These are phyloP conservation scores for Soucietia sequanensis DNA, from an alignment of 805 yeast genomes.

Conservation along the genomic window DNA sequence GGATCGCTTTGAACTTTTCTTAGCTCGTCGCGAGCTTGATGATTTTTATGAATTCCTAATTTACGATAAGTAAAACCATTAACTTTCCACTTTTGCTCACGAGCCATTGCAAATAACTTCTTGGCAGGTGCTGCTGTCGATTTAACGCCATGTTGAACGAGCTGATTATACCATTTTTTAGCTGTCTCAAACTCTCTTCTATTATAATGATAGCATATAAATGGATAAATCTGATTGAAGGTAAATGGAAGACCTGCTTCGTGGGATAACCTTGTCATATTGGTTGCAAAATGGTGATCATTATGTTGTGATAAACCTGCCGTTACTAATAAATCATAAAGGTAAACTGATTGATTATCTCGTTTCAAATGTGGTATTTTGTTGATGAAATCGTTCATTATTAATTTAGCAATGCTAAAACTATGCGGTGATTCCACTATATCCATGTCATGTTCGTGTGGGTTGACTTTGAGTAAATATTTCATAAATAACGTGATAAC, in stretches of 20 bases:
- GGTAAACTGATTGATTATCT: slow-evolving; percentile 16
- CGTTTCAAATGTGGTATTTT: slow-evolving; percentile 10
- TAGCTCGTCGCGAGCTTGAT: slow-evolving; percentile 17
- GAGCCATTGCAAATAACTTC: slow-evolving; percentile 30
- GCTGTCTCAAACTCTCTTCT: slow-evolving; percentile 30
- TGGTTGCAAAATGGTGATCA: slow-evolving; percentile 34
- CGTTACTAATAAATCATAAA: slow-evolving; percentile 29
- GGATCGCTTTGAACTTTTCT: slow-evolving; percentile 15
- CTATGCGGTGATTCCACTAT: slow-evolving; percentile 4
- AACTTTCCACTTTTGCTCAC: slow-evolving; percentile 34
- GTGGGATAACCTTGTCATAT: slow-evolving; percentile 24
- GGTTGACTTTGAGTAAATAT: slow-evolving; percentile 21
- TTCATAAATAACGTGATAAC: slow-evolving; percentile 21
- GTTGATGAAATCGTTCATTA: slow-evolving; percentile 22
- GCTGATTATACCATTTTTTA: slow-evolving; percentile 35
- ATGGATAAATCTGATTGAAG: slow-evolving; percentile 39
- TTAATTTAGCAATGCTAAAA: slow-evolving; percentile 25
- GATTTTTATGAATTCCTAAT: slow-evolving; percentile 19
- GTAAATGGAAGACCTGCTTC: slow-evolving; percentile 30
- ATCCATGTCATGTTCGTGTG: slow-evolving; percentile 15
- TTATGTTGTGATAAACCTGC: slow-evolving; percentile 30
- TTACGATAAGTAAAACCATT: slow-evolving; percentile 32
- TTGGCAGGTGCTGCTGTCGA: slow-evolving; percentile 28
- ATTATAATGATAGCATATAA: slow-evolving; percentile 34
- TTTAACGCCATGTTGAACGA: slow-evolving; percentile 29